A percentile compares a stretch with the other conserved stretches of the same genome.
Evolutionary conservation across 148 eudicot species (phyloP).

Genomic region (Chenopodium suecicum): DNA sequence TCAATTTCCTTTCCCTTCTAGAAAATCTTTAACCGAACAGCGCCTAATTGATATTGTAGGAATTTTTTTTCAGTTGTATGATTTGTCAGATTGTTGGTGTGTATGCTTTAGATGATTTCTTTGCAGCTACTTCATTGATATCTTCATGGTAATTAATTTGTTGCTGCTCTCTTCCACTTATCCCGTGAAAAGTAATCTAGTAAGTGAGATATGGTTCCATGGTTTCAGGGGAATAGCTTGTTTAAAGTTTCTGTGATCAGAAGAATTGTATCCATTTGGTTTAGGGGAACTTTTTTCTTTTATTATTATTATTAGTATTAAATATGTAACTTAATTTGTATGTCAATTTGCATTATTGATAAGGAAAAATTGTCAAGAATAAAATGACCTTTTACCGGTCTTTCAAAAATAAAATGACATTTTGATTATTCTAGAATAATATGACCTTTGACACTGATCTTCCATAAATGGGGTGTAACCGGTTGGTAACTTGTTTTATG

Average conservation of each 20-base stretch:
- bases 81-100: neutral
- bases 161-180: constrained; percentile 1
- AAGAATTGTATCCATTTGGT: neutral
- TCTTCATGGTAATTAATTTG: neutral
- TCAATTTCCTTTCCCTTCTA: neutral
- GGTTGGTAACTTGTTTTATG: too few species aligned
- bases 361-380: too few species aligned
- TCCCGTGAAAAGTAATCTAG: too few species aligned
- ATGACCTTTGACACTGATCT: too few species aligned
- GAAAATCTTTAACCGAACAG: neutral
- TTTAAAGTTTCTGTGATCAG: neutral
- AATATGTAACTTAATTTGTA: neutral
- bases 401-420: too few species aligned
- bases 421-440: too few species aligned
- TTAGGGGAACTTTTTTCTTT: neutral
- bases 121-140: neutral
- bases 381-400: too few species aligned
- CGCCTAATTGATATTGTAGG: neutral
- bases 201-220: neutral
- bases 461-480: too few species aligned
- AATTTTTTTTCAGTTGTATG: neutral
- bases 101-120: neutral
- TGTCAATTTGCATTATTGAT: neutral
- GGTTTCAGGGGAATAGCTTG: neutral
- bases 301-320: too few species aligned